Evolutionary conservation across 331 rosid species (phyloP), one percentile per base, ranked within the genome.

Genomic region (Malus hybrid): DNA sequence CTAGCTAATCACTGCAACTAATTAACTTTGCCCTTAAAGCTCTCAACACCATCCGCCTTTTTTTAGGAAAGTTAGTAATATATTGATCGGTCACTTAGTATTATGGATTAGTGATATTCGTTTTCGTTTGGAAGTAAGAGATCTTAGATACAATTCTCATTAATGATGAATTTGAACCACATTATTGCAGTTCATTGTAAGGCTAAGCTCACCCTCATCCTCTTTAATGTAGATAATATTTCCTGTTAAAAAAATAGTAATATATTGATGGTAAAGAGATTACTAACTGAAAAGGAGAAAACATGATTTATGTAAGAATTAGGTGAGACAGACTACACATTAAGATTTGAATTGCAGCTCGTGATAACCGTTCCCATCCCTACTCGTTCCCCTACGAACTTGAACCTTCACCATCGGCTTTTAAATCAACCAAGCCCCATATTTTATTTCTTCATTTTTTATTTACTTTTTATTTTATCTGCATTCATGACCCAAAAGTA

Each of bases 21-120:
- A 24, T 24, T 75, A 76, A 79, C 26, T 13, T 57, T 53, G 76
- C 83, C 78, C 79, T 85, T 55, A 83, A 74, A 74, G 75, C 85
- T 83, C 79, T 80, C 86, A 84, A 78, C 80, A 76, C 86, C 88
- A 78, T 72, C 78, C 60, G 61, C 64, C 62, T 70, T 78, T 75
- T 42, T 42, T 42, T 42, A 42, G 46, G 46, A 0, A 42, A 42
- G 46, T 42, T 3, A 42, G 3, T 42, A 42, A 42, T 10, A 52
- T 52, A 52, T 42, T 42, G 46, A 42, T 42, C 13, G 0, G 13
- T 0, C 13, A 42, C 5, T 42, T 42, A 42, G 1, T 42, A 10
- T 4, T 10, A 42, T 10, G 1, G 0, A 10, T 42, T 42, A 42
- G 13, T 10, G 0, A 1, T 42, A 42, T 42, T 42, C 1, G 0